Conservation (phyloP, 805 yeast genomes). For the Saturnispora zaruensis region DNA sequence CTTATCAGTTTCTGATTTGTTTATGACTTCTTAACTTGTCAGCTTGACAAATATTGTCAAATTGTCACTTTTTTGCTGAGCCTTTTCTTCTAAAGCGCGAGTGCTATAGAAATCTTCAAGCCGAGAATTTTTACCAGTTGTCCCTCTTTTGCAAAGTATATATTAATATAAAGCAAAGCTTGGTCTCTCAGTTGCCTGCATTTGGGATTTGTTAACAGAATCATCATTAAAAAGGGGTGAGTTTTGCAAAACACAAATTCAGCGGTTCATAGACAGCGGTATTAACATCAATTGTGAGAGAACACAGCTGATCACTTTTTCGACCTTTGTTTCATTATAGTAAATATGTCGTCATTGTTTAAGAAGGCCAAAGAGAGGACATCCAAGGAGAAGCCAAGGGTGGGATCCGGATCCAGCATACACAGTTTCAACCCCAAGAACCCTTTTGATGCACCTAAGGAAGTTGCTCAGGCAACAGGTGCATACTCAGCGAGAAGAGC, state of each 20-base stretch:
- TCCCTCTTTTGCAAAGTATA: background rate
- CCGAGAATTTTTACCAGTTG: background rate
- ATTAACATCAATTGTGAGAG: background rate
- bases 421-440: slow-evolving; percentile 8
- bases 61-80: background rate
- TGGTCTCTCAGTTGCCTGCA: background rate
- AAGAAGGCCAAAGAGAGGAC: slow-evolving; percentile 22
- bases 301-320: background rate
- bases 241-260: too few relatives aligned
- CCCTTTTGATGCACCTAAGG: slow-evolving; percentile 50
- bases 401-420: slow-evolving; percentile 7
- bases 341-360: slow-evolving; percentile 24
- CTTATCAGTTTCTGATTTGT: too few relatives aligned
- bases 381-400: slow-evolving; percentile 25
- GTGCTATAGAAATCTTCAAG: background rate
- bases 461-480: slow-evolving; percentile 74
- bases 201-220: too few relatives aligned
- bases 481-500: slow-evolving; percentile 73
- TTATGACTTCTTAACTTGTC: too few relatives aligned
- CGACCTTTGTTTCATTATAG: background rate
- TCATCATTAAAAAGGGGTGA: too few relatives aligned
- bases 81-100: background rate
- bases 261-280: background rate
- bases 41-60: too few relatives aligned
- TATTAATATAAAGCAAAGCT: background rate